These are phyloP conservation scores for Camellia lanceoleosa DNA, from an alignment of 148 eudicot genomes.

Conservation along the genomic window DNA sequence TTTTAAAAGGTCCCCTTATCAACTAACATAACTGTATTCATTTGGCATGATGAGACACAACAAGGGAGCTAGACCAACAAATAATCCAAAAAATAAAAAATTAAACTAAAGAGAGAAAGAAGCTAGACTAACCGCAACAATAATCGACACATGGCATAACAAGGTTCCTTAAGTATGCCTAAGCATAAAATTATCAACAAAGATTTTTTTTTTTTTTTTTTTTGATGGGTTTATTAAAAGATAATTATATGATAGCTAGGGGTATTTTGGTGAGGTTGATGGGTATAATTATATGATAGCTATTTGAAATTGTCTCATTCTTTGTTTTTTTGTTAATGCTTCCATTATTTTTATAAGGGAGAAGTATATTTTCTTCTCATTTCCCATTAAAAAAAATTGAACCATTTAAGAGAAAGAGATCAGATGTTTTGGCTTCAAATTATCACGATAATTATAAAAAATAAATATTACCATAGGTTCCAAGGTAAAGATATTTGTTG, in stretches of 20 bases:
- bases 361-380: not conserved
- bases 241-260: not conserved
- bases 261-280: not conserved
- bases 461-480: conserved; percentile 60
- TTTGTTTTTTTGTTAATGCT: not conserved
- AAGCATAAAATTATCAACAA: not conserved
- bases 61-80: not conserved
- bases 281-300: not conserved
- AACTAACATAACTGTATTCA: conserved; percentile 4
- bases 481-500: conserved; percentile 90
- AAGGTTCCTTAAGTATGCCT: not conserved
- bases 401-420: not conserved
- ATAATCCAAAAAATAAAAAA: no score
- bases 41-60: not conserved
- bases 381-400: not conserved
- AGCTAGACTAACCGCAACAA: not conserved
- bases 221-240: not conserved
- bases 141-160: not conserved
- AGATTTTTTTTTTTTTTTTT: not conserved
- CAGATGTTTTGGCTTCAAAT: not conserved
- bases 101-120: no score
- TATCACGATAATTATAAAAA: not conserved
- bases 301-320: no score
- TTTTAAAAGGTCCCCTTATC: not conserved
- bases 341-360: not conserved